Evolutionary conservation across 345 rosid species (phyloP), one percentile per base, ranked within the genome.

Genomic region (Euphorbia tirucalli): DNA sequence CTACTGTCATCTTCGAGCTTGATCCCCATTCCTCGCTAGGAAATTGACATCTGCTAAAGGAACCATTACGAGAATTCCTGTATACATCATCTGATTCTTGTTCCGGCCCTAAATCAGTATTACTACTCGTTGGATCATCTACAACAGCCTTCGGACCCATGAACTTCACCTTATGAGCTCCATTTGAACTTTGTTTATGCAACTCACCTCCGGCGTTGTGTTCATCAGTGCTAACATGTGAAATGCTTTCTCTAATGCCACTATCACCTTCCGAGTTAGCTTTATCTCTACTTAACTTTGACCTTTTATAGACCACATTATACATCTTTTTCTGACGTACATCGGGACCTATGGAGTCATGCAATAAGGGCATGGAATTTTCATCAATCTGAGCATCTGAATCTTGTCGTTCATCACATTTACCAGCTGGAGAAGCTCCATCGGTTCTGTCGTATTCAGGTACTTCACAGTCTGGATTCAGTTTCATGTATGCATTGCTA

Each of bases 281-380:
- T 74, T 73, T 88, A 68, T 80, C 77, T 79, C 84, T 92, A 24
- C 71, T 80, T 43, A 83, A 71, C 82, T 88, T 95, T 31, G 78
- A 84, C 78, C 99, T 90, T 83, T 78, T 85, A 80, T 95, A 95
- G 58, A 95, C 99, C 76, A 78, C 89, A 82, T 79, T 73, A 78
- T 76, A 90, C 91, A 85, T 86, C 82, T 83, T 89, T 85, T 78
- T 88, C 11, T 91, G 82, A 71, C 79, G 83, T 11, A 81, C 71
- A 4, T 48, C 75, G 48, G 77, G 75, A 62, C 52, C 80, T 68
- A n/a, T 22, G 39, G 85, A 54, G 43, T 79, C 83, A 66, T 79
- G 78, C 61, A 81, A 61, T 58, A 66, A 68, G n/a, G 77, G 72
- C 39, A 65, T 25, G 70, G 86, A 73, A 69, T 54, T 62, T 65